Percentiles rank a stretch among this genome's conserved stretches.
phyloP scores from a whole-genome alignment of 768 basidiomycete genomes.

The Xerocomus spinulosus region DNA sequence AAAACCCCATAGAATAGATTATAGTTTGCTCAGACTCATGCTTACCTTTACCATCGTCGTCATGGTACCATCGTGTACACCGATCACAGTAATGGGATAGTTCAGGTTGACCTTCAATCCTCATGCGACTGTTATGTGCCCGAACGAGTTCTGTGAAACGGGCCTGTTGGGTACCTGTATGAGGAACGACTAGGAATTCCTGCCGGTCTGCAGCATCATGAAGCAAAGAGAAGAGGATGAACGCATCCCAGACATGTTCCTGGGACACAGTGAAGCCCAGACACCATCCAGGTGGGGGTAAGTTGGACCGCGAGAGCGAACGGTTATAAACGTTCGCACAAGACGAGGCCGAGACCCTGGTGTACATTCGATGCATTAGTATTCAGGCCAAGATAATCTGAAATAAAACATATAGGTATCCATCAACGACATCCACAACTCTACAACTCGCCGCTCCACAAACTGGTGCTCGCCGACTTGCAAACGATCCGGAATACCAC shows the following conservation, averaged over 20 bases:
- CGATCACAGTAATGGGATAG: neutral
- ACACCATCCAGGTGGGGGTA: neutral
- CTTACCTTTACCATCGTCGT: neutral
- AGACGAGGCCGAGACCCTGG: neutral
- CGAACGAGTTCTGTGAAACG: neutral
- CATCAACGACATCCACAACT: neutral
- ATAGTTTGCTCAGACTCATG: no score
- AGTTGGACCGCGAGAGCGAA: neutral
- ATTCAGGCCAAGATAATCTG: no score
- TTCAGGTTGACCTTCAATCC: neutral
- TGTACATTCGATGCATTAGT: no score
- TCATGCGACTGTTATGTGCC: neutral
- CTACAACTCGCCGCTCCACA: neutral
- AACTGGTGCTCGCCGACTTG: constrained; percentile 1
- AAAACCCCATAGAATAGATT: no score
- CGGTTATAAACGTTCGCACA: neutral
- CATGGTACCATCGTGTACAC: neutral
- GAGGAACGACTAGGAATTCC: neutral
- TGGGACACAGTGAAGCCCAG: neutral
- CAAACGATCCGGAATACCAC: neutral
- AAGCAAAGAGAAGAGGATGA: neutral
- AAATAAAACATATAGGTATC: neutral
- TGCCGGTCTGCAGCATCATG: neutral
- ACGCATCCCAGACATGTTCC: neutral
- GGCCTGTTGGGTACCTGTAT: neutral